These are phyloP conservation scores for Barnettozyma sucrosica DNA, from an alignment of 805 yeast genomes.

Conservation along the genomic window DNA sequence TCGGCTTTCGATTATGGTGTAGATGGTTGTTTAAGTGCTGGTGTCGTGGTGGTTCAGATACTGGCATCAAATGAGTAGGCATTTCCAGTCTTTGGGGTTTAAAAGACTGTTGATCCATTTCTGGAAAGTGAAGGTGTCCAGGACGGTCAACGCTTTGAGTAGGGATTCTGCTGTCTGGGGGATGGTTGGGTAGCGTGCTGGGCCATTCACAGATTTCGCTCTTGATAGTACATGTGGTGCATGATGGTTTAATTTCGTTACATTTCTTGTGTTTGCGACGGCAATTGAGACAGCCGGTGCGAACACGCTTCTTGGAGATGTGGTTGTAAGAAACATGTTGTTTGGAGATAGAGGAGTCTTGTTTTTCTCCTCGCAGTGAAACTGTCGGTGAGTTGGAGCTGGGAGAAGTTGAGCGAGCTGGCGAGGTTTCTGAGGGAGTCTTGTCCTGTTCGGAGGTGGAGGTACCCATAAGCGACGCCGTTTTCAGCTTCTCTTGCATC, in stretches of 20 bases:
- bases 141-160: neutral
- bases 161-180: neutral
- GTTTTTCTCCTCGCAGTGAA: neutral
- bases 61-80: neutral
- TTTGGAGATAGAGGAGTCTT: neutral
- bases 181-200: neutral
- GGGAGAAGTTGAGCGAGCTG: neutral
- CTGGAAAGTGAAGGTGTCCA: neutral
- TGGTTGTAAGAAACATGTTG: neutral
- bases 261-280: slow-evolving; percentile 61
- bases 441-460: neutral
- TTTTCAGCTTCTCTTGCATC: neutral
- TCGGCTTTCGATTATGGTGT: neutral
- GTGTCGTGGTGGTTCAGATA: neutral
- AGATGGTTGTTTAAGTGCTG: neutral
- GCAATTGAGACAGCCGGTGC: slow-evolving; percentile 56
- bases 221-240: slow-evolving; percentile 36
- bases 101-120: slow-evolving; percentile 2
- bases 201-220: slow-evolving; percentile 22
- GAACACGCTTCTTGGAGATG: slow-evolving; percentile 30
- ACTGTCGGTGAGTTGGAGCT: neutral
- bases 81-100: neutral
- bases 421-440: neutral
- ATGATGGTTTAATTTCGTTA: slow-evolving; percentile 42
- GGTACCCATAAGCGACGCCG: neutral